Base-by-base conservation (phyloP, 306 rosid genomes). In the Begonia peltatifolia region DNA sequence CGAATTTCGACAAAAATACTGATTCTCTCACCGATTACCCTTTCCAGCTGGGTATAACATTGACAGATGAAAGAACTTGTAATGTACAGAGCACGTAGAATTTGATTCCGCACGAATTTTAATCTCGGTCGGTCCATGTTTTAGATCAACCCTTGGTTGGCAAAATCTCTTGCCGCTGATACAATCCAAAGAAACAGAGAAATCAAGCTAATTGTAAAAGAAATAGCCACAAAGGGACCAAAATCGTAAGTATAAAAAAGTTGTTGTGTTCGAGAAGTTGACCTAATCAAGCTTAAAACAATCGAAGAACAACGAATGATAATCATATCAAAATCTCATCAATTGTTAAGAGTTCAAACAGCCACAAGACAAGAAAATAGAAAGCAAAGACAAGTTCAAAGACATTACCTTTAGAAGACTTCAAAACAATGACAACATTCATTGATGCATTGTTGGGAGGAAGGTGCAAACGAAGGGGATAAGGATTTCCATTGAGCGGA, bases 391-490 rank as follows among this genome's bases (percentile, higher is more conserved):
- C 4, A 2, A 14, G 48, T 56, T 12, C 5, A 10, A 9, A 5
- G 35, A 43, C n/a, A 56, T 61, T 22, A 47, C 61, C 30, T 63
- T n/a, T 47, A 6, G 68, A 54, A 10, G 68, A 63, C 2, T 36
- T 46, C 11, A 20, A 12, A 63, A 63, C 68, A 12, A 63, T 15
- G 38, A 63, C 68, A 8, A 55, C 50, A 1, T 63, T 16, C 42
- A 63, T 35, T 3, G 60, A 5, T 54, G 50, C 42, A 2, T 63
- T 55, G 47, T 63, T 63, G 3, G 68, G 61, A 35, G 67, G 60
- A 54, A 54, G 67, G 11, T 63, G 60, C 60, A 63, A 63, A 4
- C 67, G 60, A 54, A 63, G 41, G 0, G 67, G 67, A 14, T 11
- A 54, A 9, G 47, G 60, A 12, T 54, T 63, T 10, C 54, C 60